Evolutionary conservation across 2,329 filamentous ascomycete species (phyloP), one percentile per base, ranked within the genome.

Genomic region (Scedosporium boydii): DNA sequence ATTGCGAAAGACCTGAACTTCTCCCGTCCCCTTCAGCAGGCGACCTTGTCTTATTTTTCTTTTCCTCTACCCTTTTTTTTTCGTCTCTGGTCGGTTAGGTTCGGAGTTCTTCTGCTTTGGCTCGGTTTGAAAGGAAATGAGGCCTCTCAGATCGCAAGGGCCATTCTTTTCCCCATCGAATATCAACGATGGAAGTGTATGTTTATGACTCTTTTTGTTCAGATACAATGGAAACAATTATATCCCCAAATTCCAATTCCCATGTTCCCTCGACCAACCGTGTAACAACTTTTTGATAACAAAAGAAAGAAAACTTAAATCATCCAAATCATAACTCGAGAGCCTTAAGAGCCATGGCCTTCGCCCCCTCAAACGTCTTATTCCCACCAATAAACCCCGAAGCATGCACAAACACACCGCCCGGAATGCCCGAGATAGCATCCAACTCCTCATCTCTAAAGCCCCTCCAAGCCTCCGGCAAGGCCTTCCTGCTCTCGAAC

Each of bases 311-410:
- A 14, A 12, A 26, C 3, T 2, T n/a, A 42, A 29, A 12, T 18
- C 27, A 9, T 18, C 29, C 21, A 29, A 16, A 29, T 63, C 41
- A 59, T 26, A 41, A 27, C 57, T 63, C 83, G 65, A 91, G 77
- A 1, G 89, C 88, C 80, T 89, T 91, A 74, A 82, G 77, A 4
- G 93, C 92, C 91, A 98, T 96, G 63, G 87, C 85, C 73, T 91
- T 83, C 27, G 87, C 93, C 34, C 95, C 95, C 65, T 96, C 91
- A 70, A 90, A 95, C 0, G 89, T 96, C 81, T 90, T 88, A 76
- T 97, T 96, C 2, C 95, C 95, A 18, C 95, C 95, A 71, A 98
- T 98, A 77, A 99, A 99, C 29, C 95, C 95, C 61, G 89, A 88
- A 3, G 93, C 93, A 73, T 99, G 95, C 34, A 97, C 89, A 73